Percentiles rank a stretch among this genome's conserved stretches.
phyloP scores from a whole-genome alignment of 1,284 basidiomycete species.

The Ustilago loliicola region DNA sequence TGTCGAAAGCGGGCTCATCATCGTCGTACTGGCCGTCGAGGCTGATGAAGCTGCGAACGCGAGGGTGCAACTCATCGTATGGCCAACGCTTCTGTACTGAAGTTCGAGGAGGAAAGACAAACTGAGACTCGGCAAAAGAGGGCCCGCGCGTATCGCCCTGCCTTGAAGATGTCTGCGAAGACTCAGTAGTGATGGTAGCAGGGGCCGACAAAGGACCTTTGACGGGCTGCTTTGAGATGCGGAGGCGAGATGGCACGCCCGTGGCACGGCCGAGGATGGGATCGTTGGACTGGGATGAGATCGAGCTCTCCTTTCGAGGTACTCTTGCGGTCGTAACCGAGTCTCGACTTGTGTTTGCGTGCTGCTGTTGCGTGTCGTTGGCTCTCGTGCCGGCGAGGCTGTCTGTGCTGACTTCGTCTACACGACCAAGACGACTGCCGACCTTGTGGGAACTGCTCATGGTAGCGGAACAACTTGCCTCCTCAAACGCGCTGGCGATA shows the following conservation, averaged over 20 bases:
- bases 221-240: slow-evolving; percentile 24
- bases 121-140: slow-evolving; percentile 10
- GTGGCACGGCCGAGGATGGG: background rate
- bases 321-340: background rate
- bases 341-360: background rate
- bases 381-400: background rate
- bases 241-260: slow-evolving; percentile 14
- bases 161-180: background rate
- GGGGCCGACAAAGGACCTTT: slow-evolving; percentile 31
- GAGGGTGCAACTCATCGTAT: background rate
- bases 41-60: slow-evolving; percentile 24
- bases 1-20: slow-evolving; percentile 41
- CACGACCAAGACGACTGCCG: slow-evolving; percentile 18
- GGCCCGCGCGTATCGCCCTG: background rate
- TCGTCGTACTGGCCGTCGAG: slow-evolving; percentile 22
- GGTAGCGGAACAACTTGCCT: slow-evolving; percentile 4
- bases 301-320: background rate
- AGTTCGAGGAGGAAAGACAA: slow-evolving; percentile 32
- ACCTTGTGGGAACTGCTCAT: slow-evolving; percentile 2
- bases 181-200: slow-evolving; percentile 10
- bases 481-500: slow-evolving; percentile 33
- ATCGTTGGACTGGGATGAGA: slow-evolving; percentile 1
- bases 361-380: background rate
- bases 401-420: slow-evolving; percentile 14
- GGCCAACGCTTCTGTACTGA: slow-evolving; percentile 6